Evolutionary conservation across 352 stramenopile species (phyloP), one percentile per base, ranked within the genome.

Genomic region (Blastocystis sp.): DNA sequence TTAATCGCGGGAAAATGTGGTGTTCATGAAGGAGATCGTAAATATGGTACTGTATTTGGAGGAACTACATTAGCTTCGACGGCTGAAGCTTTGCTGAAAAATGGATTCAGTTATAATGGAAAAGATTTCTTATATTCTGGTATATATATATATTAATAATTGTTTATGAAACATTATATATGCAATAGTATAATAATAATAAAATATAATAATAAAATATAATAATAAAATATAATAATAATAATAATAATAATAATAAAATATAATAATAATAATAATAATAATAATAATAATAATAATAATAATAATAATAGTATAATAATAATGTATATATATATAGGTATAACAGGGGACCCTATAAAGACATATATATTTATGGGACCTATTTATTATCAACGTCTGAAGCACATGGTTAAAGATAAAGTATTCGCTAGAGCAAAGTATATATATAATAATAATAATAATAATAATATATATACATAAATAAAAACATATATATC

Each of bases 381-480:
- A 0, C 91, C 91, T 21, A 87, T 98, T 16, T 99, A 97, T 71
- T 99, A 99, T 70, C 93, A 99, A 72, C 96, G 96, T 71, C 77
- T 99, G 13, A 98, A 98, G 76, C 93, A 99, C 71, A 99, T 99
- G 93, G 93, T 99, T n/a, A 88, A 97, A 76, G 93, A 99, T 75
- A 99, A 99, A 76, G 95, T 96, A 79, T 91, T 98, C 71, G 89
- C 91, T 16, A 79, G 92, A 58, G 84, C 90, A 13, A 77, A 88
- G 36, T 88, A 88, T 11, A 88, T 88, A 28, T 79, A 87, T 21
- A 88, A 86, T 49, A 72, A 79, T 19, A 4, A 45, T 10, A 45
- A 19, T 10, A 45, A 10, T 4, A 10, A 10, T 24, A 10, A 30
- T 45, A 45, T 10, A 45, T 4, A 45, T 10, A 30, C 24, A 45